Conservation (phyloP, 495 filamentous ascomycete species). For the Neurospora sp. region DNA sequence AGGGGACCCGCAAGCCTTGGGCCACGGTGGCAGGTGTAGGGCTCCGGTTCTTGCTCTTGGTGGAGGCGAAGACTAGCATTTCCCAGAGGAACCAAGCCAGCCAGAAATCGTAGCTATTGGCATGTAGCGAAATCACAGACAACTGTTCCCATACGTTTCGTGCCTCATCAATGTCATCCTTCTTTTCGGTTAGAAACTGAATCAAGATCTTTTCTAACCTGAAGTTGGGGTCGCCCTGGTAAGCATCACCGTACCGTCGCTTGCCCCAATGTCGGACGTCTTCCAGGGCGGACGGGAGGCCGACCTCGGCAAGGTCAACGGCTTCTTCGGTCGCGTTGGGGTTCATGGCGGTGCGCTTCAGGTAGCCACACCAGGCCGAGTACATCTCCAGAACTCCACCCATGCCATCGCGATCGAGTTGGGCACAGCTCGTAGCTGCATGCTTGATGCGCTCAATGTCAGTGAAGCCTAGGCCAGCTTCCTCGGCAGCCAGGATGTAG, state of each 20-base stretch:
- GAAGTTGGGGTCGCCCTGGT: conserved; percentile 75
- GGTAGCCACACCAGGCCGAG: conserved; percentile 84
- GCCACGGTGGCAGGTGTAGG: conserved; percentile 31
- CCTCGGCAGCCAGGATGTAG: conserved; percentile 73
- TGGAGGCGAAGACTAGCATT: conserved; percentile 46
- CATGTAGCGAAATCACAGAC: conserved; percentile 44
- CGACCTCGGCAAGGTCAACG: conserved; percentile 83
- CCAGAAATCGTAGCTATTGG: conserved; percentile 85
- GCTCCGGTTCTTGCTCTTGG: conserved; percentile 30
- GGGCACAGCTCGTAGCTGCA: conserved; percentile 70
- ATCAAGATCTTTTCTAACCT: conserved; percentile 86
- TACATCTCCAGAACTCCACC: conserved; percentile 81
- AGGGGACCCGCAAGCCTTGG: conserved; percentile 36
- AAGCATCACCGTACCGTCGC: conserved; percentile 60
- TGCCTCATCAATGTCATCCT: conserved; percentile 50
- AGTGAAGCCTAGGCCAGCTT: conserved; percentile 59
- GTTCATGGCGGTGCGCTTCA: conserved; percentile 71
- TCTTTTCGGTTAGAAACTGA: conserved; percentile 72
- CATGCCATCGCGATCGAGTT: conserved; percentile 63
- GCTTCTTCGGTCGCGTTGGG: conserved; percentile 74
- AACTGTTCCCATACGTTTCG: conserved; percentile 67
- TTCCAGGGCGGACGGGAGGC: conserved; percentile 73
- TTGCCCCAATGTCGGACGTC: conserved; percentile 68
- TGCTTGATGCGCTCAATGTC: conserved; percentile 86
- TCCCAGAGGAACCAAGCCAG: conserved; percentile 85